Evolutionary conservation across 2,329 filamentous ascomycete genomes (phyloP).

Genomic region (Penicillium sp.): DNA sequence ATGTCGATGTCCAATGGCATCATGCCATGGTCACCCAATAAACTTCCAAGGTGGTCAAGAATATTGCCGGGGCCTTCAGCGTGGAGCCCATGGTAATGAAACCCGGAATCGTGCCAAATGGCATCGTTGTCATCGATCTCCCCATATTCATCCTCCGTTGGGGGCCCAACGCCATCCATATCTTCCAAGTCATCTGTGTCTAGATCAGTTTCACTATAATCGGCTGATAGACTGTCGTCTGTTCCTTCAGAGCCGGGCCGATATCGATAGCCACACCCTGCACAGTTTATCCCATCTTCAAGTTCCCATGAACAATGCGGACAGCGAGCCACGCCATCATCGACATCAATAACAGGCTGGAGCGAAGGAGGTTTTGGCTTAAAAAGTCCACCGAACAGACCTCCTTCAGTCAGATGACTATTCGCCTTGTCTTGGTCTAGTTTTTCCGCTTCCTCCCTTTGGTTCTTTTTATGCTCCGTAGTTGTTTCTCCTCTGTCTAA

Average conservation of each 20-base stretch:
- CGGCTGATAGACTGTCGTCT: conserved; percentile 48
- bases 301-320: conserved; percentile 63
- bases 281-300: conserved; percentile 57
- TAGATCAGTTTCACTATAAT: conserved; percentile 44
- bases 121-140: conserved; percentile 28
- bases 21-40: neutral
- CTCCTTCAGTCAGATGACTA: conserved; percentile 49
- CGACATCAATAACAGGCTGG: conserved; percentile 53
- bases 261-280: conserved; percentile 52
- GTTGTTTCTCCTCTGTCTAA: conserved; percentile 63
- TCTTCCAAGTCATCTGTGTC: conserved; percentile 23
- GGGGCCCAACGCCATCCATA: conserved; percentile 20
- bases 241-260: conserved; percentile 46
- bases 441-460: conserved; percentile 58
- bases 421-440: conserved; percentile 62
- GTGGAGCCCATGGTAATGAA: neutral
- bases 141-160: conserved; percentile 32
- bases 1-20: neutral
- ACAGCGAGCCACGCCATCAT: conserved; percentile 63
- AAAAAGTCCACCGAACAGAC: conserved; percentile 65
- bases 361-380: conserved; percentile 32
- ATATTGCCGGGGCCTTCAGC: conserved; percentile 4
- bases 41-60: conserved; percentile 7
- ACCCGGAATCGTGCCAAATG: conserved; percentile 12
- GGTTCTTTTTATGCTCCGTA: conserved; percentile 58